Conservation (phyloP, 352 stramenopile species). For the Hyaloperonospora brassicae region DNA sequence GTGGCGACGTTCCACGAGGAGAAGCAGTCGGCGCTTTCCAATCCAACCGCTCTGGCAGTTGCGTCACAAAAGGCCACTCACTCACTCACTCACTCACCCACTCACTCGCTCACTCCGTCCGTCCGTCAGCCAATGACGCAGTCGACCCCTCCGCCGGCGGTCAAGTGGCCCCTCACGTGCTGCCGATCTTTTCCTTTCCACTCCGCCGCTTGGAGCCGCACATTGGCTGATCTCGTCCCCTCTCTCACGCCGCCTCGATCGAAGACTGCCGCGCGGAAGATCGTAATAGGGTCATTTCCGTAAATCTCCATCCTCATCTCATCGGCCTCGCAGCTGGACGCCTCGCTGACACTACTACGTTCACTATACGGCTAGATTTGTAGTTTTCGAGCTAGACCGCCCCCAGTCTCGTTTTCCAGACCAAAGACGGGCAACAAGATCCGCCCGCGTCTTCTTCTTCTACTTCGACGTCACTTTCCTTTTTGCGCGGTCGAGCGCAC, state of each 20-base stretch:
- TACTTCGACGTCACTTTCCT: constrained; percentile 12
- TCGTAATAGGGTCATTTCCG: constrained; percentile 9
- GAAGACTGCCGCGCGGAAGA: constrained; percentile 16
- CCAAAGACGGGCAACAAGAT: constrained; percentile 1
- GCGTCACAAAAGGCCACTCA: too few species aligned
- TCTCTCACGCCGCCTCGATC: constrained; percentile 2
- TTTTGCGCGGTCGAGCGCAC: constrained; percentile 16
- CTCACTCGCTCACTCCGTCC: too few species aligned
- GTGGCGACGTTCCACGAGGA: too few species aligned
- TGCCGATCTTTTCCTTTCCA: background rate
- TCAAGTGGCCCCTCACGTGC: background rate
- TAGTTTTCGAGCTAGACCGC: constrained; percentile 9
- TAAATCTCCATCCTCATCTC: constrained; percentile 14
- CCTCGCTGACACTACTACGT: background rate
- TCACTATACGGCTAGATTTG: constrained; percentile 5
- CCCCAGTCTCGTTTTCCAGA: constrained; percentile 7
- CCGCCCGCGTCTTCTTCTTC: background rate
- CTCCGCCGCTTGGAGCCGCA: background rate
- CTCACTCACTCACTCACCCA: too few species aligned
- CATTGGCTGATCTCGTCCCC: constrained; percentile 1
- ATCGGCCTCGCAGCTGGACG: background rate
- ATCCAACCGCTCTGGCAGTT: too few species aligned
- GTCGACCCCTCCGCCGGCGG: background rate
- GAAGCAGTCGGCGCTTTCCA: too few species aligned
- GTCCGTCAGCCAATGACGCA: too few species aligned